Base-by-base conservation (phyloP, 345 rosid species). In the Brassica juncea region DNA sequence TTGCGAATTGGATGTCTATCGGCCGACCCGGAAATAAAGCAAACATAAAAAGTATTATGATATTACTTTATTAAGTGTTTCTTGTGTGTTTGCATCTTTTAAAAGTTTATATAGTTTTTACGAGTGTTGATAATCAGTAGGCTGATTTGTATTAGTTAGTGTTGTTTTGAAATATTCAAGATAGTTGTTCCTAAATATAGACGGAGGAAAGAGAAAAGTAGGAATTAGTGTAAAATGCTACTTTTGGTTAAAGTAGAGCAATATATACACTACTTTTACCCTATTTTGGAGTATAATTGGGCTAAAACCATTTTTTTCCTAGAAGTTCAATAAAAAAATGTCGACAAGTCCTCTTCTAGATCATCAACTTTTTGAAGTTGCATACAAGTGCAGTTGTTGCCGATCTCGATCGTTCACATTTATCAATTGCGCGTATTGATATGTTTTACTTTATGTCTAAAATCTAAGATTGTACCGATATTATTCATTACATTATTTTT, bases 31-130 rank as follows among this genome's bases (percentile, higher is more conserved):
- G 57, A 52, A 52, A 52, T 52, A n/a, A 52, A 52, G 57, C 21
- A 52, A 52, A 47, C 55, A 14, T 15, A 47, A 47, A 47, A 5
- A 47, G n/a, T 47, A 70, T 12, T 70, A 70, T 54, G 65, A 52
- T 64, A 70, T 63, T 31, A 63, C 14, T 54, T 70, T 54, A 54
- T 35, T 27, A 52, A 77, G 75, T 70, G 81, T 70, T 70, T 77
- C 30, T 52, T 52, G 34, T 70, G 63, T 62, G 81, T 59, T 61
- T 25, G 32, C 71, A 28, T 19, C 10, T 60, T 69, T 61, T 49
- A 76, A 42, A 37, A 76, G 62, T 69, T 49, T 77, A 68, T 39
- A 42, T 64, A 47, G 72, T 14, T 37, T 47, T 68, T 49, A 32
- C 62, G 16, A 61, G 28, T 77, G 75, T 8, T 32, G 35, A 25